Evolutionary conservation across 768 basidiomycete genomes (phyloP), one percentile per base, ranked within the genome.

Genomic region (Naganishia vishniacii): DNA sequence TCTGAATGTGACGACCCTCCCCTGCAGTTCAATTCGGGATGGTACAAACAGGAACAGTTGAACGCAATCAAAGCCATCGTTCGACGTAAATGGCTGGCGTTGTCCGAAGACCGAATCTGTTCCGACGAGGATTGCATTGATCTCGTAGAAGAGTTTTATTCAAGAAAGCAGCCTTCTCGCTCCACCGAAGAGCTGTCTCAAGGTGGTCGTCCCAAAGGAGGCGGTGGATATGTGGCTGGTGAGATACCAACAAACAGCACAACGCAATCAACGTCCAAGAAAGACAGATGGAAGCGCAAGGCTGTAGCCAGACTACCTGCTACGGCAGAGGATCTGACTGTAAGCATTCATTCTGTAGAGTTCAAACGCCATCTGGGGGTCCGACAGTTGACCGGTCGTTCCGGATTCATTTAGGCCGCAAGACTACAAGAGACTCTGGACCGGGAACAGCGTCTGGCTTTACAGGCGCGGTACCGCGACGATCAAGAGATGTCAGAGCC

Each of bases 81-180:
- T n/a, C 61, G 65, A 28, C 51, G 61, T 6, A 67, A 67, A 48
- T 67, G 65, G 65, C 51, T 62, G 25, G 65, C 65, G 0, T 37
- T 67, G 13, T 46, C 49, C 20, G 65, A 67, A 47, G 44, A 45
- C 32, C 51, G 51, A 23, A 16, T 59, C 13, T 64, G 63, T 23
- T 23, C 63, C 3, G 63, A 64, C 32, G 31, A 56, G 7, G 63
- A 64, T 32, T 64, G 63, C 34, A 15, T 20, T 16, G 63, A 64
- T 37, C 63, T 64, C 1, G 29, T 64, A 1, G 48, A 64, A 26
- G 63, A 64, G 18, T 64, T 64, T 41, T 40, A 48, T 32, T 41
- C 32, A 8, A 40, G 40, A 31, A 63, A 34, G n/a, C 32, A 7
- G 48, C 32, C 34, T n/a, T 26, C 34, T 51, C 15, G 42, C 9